Evolutionary conservation across 805 yeast genomes (phyloP).

Genomic region (Saturnispora ahearnii): DNA sequence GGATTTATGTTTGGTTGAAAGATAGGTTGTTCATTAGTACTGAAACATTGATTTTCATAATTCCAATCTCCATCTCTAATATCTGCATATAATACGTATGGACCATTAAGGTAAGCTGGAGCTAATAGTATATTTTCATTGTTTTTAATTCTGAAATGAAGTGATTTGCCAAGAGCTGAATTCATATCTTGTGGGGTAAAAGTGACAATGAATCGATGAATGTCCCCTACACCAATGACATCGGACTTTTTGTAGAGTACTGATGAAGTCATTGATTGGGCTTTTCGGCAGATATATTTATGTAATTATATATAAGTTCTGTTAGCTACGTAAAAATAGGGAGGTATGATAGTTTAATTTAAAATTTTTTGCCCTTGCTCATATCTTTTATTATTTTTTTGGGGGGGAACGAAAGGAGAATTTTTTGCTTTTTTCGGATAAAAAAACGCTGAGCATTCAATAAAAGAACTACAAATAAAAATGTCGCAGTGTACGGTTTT

Average conservation of each 20-base stretch:
- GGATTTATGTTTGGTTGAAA: constrained; percentile 67
- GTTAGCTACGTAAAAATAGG: background rate
- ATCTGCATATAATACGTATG: constrained; percentile 78
- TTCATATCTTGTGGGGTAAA: constrained; percentile 26
- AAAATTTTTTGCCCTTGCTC: no score
- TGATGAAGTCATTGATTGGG: constrained; percentile 3
- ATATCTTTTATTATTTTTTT: no score
- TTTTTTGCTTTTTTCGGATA: no score
- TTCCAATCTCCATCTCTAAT: constrained; percentile 60
- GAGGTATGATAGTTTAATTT: no score
- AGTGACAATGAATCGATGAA: constrained; percentile 45
- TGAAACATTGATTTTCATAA: constrained; percentile 42
- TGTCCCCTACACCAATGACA: constrained; percentile 49
- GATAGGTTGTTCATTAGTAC: constrained; percentile 70
- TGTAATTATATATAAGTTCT: background rate
- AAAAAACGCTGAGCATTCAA: no score
- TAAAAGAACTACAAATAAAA: no score
- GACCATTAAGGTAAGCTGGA: constrained; percentile 85
- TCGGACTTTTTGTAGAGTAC: constrained; percentile 20
- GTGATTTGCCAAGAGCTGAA: constrained; percentile 10
- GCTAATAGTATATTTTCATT: constrained; percentile 62
- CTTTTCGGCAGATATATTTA: background rate
- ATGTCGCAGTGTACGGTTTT: no score
- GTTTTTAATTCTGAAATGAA: constrained; percentile 59
- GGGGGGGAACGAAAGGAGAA: no score